Evolutionary conservation across 2,329 filamentous ascomycete genomes (phyloP).

Genomic region (Cladophialophora bantiana): DNA sequence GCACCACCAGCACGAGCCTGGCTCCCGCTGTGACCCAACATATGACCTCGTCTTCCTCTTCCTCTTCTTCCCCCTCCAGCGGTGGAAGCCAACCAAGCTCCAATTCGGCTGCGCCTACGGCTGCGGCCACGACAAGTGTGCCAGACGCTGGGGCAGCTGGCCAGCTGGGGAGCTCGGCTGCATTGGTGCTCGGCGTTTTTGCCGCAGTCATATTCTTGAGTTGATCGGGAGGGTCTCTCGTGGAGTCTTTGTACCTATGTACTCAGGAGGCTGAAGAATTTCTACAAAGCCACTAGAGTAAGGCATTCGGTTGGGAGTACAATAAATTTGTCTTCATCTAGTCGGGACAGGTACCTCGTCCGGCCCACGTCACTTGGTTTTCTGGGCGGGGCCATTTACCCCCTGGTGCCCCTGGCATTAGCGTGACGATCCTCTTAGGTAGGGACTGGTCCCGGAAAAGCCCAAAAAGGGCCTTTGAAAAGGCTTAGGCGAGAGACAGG

Average conservation of each 20-base stretch:
- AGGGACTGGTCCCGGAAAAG: background rate
- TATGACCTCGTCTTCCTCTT: conserved; percentile 32
- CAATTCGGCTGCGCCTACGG: conserved; percentile 32
- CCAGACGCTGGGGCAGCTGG: conserved; percentile 40
- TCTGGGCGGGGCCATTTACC: conserved; percentile 8
- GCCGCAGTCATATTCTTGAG: conserved; percentile 46
- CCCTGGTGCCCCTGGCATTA: conserved; percentile 37
- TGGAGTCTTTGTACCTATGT: background rate
- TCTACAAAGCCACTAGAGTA: background rate
- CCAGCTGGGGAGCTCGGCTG: conserved; percentile 44
- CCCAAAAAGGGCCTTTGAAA: conserved; percentile 4
- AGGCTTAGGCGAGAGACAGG: conserved; percentile 7
- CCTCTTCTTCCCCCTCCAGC: conserved; percentile 17
- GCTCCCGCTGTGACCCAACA: conserved; percentile 25
- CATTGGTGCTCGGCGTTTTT: conserved; percentile 45
- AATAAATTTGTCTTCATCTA: background rate
- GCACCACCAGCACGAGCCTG: conserved; percentile 24
- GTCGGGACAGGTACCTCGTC: too few relatives aligned
- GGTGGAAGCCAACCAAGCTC: conserved; percentile 35
- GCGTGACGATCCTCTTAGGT: conserved; percentile 16
- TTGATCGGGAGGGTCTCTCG: conserved; percentile 9
- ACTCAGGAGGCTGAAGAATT: background rate
- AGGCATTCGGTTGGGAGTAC: background rate
- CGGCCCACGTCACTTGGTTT: background rate
- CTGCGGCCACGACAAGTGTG: conserved; percentile 34